Evolutionary conservation across 2,329 filamentous ascomycete species (phyloP), one percentile per base, ranked within the genome.

Genomic region (Helotiales sp.): DNA sequence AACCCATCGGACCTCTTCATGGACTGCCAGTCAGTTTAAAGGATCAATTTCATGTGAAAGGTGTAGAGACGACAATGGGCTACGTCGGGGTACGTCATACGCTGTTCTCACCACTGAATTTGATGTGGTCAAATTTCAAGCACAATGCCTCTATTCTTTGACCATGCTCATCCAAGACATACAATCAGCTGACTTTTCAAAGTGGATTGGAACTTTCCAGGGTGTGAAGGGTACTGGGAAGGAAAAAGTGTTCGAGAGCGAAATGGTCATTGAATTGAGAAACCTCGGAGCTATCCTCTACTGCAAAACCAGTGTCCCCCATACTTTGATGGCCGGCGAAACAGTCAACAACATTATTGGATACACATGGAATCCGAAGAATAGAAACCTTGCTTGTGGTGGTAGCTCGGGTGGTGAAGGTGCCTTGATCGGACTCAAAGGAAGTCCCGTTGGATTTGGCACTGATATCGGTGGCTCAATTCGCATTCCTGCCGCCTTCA

Each of bases 121-220:
- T 3, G n/a, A 40, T 17, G 15, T 40, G 36, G 19, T 4, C 22
- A 19, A 3, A 17, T 15, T 13, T 40, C 12, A 25, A 5, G 5
- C 10, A 22, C 8, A 29, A 4, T 40, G 27, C 10, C 17, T 51
- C 34, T 17, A n/a, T 22, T 40, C 27, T 42, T 33, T 15, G 15
- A 7, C 12, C 24, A 19, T 25, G 15, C 24, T 8, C 25, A 27
- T 25, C 47, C 4, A 22, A 22, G 19, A 29, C 33, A 19, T 10
- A 31, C 10, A 5, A 24, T 12, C 40, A 33, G 31, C 54, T 61
- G 15, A 63, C 29, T 38, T 24, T 5, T 40, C 33, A 29, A n/a
- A 66, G 57, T 85, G 84, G 79, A 81, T 87, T n/a, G 81, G 79
- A 6, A 82, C 81, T 0, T 82, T 85, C 62, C 72, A 87, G 70